Percentiles rank a stretch among this genome's conserved stretches.
Evolutionary conservation across 2,329 filamentous ascomycete genomes (phyloP).

Genomic region (Exutisphaerella laricina): DNA sequence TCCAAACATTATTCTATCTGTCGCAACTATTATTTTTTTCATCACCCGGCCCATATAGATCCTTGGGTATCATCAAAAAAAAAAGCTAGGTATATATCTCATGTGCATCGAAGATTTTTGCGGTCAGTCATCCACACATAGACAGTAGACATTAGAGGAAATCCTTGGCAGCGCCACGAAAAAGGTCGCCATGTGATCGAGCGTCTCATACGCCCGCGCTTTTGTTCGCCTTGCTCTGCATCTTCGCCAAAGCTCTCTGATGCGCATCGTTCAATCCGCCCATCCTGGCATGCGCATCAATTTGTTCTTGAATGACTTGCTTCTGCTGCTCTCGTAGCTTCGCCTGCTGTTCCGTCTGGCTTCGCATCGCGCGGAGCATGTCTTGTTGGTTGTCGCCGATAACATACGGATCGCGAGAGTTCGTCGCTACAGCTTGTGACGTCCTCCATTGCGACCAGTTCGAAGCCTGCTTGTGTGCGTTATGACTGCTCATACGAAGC

Average conservation of each 20-base stretch:
- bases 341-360: conserved; percentile 49
- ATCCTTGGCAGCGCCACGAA: background rate
- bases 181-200: background rate
- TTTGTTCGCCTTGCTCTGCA: conserved; percentile 55
- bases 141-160: background rate
- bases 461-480: conserved; percentile 42
- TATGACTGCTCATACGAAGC: conserved; percentile 42
- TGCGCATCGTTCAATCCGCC: conserved; percentile 71
- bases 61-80: conserved; percentile 3
- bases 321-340: conserved; percentile 55
- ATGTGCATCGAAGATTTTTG: background rate
- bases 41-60: conserved; percentile 1
- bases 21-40: background rate
- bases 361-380: conserved; percentile 57
- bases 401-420: conserved; percentile 21
- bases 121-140: background rate
- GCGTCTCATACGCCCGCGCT: conserved; percentile 2
- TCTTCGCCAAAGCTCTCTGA: conserved; percentile 68
- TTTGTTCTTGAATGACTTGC: conserved; percentile 56
- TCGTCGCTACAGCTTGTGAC: conserved; percentile 48
- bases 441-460: conserved; percentile 48
- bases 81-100: conserved; percentile 3
- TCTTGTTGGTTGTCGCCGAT: conserved; percentile 31
- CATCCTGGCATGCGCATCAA: conserved; percentile 71
- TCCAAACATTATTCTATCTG: too few relatives aligned